Base-by-base conservation (phyloP, 805 yeast species). In the Starmerella bombicola region DNA sequence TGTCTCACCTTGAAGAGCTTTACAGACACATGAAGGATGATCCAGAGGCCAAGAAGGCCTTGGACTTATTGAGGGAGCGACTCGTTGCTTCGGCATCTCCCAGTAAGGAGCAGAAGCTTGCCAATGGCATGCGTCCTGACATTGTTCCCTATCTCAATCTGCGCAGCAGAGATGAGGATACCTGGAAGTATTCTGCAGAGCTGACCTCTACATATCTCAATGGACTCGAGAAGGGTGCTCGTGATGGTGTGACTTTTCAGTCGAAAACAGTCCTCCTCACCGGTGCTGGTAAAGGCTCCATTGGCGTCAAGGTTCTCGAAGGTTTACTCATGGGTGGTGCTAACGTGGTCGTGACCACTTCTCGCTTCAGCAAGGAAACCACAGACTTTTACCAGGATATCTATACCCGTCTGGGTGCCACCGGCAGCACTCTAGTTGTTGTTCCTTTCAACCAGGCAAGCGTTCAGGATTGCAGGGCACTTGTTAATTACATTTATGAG, bases 391-490 rank as follows among this genome's bases (percentile, higher is more conserved):
- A 86, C 68, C 98, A 91, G 70, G 71, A 80, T 48, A 71, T 88
- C 68, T 93, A 91, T 65, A 78, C 95, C 38, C 78, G 88, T 57
- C 80, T 72, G 56, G 99, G 99, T 67, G 82, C 95, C 42, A 64
- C 81, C 49, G 96, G 95, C 31, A 81, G 95, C 37, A 76, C 86
- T 49, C 73, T 91, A 61, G 80, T 84, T 54, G 96, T 91, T 51
- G 98, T 91, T 54, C 99, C 99, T 52, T 91, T 91, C 73, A 91
- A 91, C 71, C 98, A 91, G 70, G 98, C 94, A 63, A 85, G 96
- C 30, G 80, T 79, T 58, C 84, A 79, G 60, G 99, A 91, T 65
- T 93, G 85, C 49, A 80, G 81, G 54, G 80, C 86, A 37, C 74
- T 91, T 50, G 71, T 86, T 44, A 71, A 77, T 43, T 91, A 74